Evolutionary conservation across 768 basidiomycete genomes (phyloP).

Genomic region (Lyophyllum decastes): DNA sequence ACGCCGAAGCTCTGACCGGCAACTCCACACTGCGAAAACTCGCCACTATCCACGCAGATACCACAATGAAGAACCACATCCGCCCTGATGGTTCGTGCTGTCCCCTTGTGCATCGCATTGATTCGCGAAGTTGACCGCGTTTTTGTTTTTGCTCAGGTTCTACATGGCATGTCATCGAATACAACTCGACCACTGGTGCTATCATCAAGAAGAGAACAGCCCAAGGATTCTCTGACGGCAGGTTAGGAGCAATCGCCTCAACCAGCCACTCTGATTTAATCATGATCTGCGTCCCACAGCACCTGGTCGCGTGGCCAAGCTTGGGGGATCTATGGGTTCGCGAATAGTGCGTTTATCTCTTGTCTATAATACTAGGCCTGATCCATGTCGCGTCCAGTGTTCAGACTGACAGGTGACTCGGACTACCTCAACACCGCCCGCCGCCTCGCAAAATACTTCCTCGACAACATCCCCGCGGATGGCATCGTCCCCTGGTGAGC

Average conservation of each 20-base stretch:
- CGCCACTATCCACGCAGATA: slow-evolving; percentile 64
- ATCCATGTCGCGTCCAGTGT: slow-evolving; percentile 44
- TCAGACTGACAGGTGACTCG: slow-evolving; percentile 47
- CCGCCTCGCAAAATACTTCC: slow-evolving; percentile 58
- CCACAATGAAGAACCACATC: slow-evolving; percentile 67
- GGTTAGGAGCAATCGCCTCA: slow-evolving; percentile 20
- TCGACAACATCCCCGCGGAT: slow-evolving; percentile 56
- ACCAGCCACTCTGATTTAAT: neutral
- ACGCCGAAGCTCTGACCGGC: slow-evolving; percentile 56
- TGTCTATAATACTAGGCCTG: neutral
- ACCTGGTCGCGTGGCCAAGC: slow-evolving; percentile 78
- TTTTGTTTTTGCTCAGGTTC: slow-evolving; percentile 32
- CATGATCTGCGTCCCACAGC: slow-evolving; percentile 29
- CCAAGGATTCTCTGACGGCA: slow-evolving; percentile 61
- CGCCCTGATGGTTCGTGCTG: slow-evolving; percentile 54
- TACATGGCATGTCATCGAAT: slow-evolving; percentile 66
- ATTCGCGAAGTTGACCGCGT: neutral
- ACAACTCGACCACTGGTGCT: slow-evolving; percentile 62
- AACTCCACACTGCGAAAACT: slow-evolving; percentile 61
- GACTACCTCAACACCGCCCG: slow-evolving; percentile 64
- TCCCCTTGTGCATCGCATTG: neutral
- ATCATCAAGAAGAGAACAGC: slow-evolving; percentile 58
- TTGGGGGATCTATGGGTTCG: slow-evolving; percentile 72
- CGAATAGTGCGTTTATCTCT: slow-evolving; percentile 52
- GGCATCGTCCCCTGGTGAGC: slow-evolving; percentile 70